Conservation (phyloP, 805 yeast genomes). For the Starmerella apis region DNA sequence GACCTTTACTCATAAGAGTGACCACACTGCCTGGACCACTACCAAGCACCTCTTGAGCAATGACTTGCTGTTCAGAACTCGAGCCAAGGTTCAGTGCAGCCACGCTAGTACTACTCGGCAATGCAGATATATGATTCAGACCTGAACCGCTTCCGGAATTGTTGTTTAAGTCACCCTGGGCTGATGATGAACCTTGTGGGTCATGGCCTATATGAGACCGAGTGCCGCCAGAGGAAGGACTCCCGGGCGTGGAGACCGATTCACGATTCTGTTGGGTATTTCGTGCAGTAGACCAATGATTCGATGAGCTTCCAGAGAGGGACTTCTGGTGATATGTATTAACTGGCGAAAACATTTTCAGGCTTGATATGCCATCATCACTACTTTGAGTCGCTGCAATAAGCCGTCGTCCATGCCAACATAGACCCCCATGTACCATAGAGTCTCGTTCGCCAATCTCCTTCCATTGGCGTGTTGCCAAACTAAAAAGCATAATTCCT, state of each 20-base stretch:
- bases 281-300: background rate
- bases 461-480: slow-evolving; percentile 40
- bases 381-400: slow-evolving; percentile 31
- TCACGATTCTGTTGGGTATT: background rate
- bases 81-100: slow-evolving; percentile 3
- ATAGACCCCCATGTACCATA: slow-evolving; percentile 33
- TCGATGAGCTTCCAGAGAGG: background rate
- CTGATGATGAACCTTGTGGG: background rate
- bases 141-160: background rate
- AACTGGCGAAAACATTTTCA: slow-evolving; percentile 34
- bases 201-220: background rate
- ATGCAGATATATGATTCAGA: slow-evolving; percentile 2
- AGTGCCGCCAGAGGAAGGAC: background rate
- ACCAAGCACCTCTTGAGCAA: slow-evolving; percentile 28
- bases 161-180: background rate
- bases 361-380: slow-evolving; percentile 26
- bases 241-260: background rate
- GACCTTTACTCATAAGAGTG: slow-evolving; percentile 26
- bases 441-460: slow-evolving; percentile 33
- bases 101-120: slow-evolving; percentile 9
- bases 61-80: slow-evolving; percentile 29
- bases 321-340: background rate
- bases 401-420: slow-evolving; percentile 33
- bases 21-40: slow-evolving; percentile 28
- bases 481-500: slow-evolving; percentile 39